These are phyloP conservation scores for Quercus rubra DNA, from an alignment of 306 rosid species.

Conservation along the genomic window DNA sequence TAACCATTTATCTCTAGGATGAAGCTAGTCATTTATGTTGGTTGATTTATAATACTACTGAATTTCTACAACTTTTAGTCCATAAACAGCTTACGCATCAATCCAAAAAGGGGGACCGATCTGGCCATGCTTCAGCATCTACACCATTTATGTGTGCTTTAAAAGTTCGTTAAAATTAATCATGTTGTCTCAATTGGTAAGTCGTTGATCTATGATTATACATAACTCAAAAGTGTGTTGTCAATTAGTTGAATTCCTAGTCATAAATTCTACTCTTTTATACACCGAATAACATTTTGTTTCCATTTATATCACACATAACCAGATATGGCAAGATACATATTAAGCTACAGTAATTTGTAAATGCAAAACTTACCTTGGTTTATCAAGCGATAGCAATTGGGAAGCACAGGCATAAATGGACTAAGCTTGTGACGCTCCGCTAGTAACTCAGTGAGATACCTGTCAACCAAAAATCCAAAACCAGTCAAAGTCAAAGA, in stretches of 20 bases:
- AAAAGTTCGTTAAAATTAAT: background rate
- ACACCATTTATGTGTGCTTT: background rate
- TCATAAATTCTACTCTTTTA: too few species aligned
- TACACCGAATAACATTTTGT: background rate
- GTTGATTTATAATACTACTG: background rate
- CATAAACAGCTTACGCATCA: background rate
- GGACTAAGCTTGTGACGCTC: conserved; percentile 87
- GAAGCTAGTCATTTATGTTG: background rate
- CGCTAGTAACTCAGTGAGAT: conserved; percentile 65
- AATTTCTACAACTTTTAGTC: background rate
- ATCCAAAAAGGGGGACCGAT: background rate
- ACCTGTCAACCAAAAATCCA: conserved; percentile 39
- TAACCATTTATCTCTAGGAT: background rate
- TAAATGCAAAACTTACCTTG: conserved; percentile 59
- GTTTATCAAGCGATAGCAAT: conserved; percentile 65
- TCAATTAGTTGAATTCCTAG: background rate
- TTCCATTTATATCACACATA: background rate
- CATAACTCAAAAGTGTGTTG: background rate
- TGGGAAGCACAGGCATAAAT: conserved; percentile 72
- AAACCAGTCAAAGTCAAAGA: conserved; percentile 8
- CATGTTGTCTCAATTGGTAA: background rate
- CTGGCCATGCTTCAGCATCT: background rate
- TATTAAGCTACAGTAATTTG: background rate
- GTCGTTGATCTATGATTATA: background rate
- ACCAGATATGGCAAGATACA: background rate